phyloP scores from a whole-genome alignment of 306 rosid species.

The Quercus aquifolioides region DNA sequence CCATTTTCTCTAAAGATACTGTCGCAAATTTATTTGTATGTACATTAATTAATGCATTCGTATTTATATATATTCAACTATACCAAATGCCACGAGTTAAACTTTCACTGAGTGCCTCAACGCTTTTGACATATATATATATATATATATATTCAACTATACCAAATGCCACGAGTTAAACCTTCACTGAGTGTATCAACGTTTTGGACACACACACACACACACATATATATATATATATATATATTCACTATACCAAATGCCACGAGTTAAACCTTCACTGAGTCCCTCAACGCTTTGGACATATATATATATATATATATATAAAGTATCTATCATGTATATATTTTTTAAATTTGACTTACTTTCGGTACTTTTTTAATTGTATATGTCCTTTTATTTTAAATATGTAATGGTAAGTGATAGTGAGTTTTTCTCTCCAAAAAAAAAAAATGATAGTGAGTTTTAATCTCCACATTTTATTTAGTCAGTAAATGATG shows the following conservation, averaged over 20 bases:
- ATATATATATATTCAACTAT: not conserved
- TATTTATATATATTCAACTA: not conserved
- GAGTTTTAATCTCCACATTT: accelerated
- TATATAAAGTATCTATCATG: too few relatives aligned
- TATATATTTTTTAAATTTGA: too few relatives aligned
- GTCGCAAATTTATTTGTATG: not conserved
- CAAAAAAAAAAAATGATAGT: too few relatives aligned
- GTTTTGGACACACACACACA: too few relatives aligned
- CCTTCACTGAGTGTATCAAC: too few relatives aligned
- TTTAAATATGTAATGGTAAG: too few relatives aligned
- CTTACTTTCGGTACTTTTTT: accelerated
- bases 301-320: too few relatives aligned
- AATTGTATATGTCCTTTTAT: accelerated
- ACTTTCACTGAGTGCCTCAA: too few relatives aligned
- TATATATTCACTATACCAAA: not conserved
- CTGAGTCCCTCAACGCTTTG: too few relatives aligned
- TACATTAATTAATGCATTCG: not conserved
- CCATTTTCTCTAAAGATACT: not conserved
- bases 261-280: not conserved
- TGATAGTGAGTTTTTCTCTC: accelerated
- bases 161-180: not conserved
- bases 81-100: not conserved
- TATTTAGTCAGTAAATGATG: accelerated
- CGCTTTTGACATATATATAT: too few relatives aligned
- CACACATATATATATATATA: too few relatives aligned